phyloP scores from a whole-genome alignment of 768 basidiomycete species.

The Xerocomellus chrysenteron region DNA sequence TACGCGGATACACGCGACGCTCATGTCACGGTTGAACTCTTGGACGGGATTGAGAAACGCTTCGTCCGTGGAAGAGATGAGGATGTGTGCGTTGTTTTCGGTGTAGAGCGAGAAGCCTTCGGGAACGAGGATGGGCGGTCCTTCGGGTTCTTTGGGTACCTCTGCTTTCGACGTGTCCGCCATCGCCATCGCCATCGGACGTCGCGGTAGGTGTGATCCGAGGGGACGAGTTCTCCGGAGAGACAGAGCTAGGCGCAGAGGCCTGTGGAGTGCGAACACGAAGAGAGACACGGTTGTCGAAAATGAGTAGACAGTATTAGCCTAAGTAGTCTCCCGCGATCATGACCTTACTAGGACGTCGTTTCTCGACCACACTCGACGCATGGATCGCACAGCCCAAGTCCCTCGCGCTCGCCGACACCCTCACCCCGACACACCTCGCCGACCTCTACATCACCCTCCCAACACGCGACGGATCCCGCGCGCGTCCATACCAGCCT shows the following conservation, averaged over 20 bases:
- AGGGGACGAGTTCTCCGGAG: slow-evolving; percentile 6
- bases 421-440: slow-evolving; percentile 54
- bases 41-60: slow-evolving; percentile 98
- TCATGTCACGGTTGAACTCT: slow-evolving; percentile 95
- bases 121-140: slow-evolving; percentile 47
- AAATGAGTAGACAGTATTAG: no score
- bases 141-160: not conserved
- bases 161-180: not conserved
- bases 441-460: slow-evolving; percentile 66
- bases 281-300: slow-evolving; percentile 12
- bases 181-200: slow-evolving; percentile 7
- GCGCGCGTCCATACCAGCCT: slow-evolving; percentile 36
- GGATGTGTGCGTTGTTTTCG: slow-evolving; percentile 79
- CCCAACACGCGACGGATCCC: slow-evolving; percentile 67
- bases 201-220: not conserved
- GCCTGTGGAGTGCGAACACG: slow-evolving; percentile 22
- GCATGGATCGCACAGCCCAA: slow-evolving; percentile 54
- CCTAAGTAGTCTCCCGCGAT: not conserved
- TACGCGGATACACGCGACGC: slow-evolving; percentile 83
- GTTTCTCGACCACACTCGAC: slow-evolving; percentile 39
- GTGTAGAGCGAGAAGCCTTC: slow-evolving; percentile 77
- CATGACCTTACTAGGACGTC: slow-evolving; percentile 1
- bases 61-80: slow-evolving; percentile 67
- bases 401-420: slow-evolving; percentile 46
- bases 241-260: slow-evolving; percentile 24